Evolutionary conservation across 2,329 filamentous ascomycete species (phyloP).

Genomic region (Cryphonectria parasitica): DNA sequence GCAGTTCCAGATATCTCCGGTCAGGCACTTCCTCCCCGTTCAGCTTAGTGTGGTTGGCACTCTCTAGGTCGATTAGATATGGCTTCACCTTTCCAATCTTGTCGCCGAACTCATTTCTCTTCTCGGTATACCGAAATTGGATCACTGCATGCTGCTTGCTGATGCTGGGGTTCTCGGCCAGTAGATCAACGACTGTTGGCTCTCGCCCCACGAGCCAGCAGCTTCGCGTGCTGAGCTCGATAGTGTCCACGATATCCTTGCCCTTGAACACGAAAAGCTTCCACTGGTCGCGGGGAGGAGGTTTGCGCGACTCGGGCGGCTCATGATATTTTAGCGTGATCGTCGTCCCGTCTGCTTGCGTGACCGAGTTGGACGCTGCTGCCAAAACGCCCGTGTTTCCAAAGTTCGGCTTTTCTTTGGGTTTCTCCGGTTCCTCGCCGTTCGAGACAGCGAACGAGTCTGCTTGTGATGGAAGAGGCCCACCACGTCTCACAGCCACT

Average conservation of each 20-base stretch:
- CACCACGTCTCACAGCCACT: constrained; percentile 38
- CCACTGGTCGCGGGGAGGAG: constrained; percentile 78
- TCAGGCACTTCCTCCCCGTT: constrained; percentile 76
- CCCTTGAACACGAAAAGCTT: constrained; percentile 93
- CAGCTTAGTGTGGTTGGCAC: constrained; percentile 84
- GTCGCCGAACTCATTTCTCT: constrained; percentile 85
- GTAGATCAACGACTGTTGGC: constrained; percentile 76
- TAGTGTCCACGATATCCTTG: constrained; percentile 76
- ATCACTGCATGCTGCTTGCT: constrained; percentile 96
- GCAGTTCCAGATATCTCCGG: constrained; percentile 82
- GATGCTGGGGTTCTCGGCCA: constrained; percentile 86
- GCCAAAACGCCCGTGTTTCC: constrained; percentile 79
- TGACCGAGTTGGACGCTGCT: constrained; percentile 79
- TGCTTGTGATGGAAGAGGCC: constrained; percentile 63
- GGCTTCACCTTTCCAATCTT: constrained; percentile 78
- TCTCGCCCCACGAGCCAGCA: constrained; percentile 93
- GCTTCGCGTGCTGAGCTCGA: constrained; percentile 74
- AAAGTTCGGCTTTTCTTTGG: constrained; percentile 90
- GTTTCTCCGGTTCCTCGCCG: constrained; percentile 55
- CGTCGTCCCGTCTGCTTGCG: constrained; percentile 71
- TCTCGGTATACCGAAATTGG: constrained; percentile 86
- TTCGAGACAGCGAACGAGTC: constrained; percentile 62
- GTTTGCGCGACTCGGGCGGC: constrained; percentile 88
- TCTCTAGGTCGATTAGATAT: constrained; percentile 92
- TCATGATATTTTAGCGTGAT: constrained; percentile 96